Evolutionary conservation across 2,329 filamentous ascomycete genomes (phyloP), one percentile per base, ranked within the genome.

Genomic region (Sclerotinia subarctica): DNA sequence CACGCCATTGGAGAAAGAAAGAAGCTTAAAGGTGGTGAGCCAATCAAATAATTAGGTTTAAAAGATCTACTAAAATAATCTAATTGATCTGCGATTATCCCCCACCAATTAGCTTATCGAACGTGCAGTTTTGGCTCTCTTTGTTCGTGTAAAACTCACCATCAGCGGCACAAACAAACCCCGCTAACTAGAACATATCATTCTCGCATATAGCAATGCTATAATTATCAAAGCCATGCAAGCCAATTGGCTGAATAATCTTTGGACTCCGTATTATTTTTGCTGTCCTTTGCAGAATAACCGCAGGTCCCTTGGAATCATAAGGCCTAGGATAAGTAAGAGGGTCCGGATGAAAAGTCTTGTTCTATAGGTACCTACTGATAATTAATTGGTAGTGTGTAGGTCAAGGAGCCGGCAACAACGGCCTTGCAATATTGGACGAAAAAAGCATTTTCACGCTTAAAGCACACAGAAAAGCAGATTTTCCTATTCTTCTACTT

Each of bases 341-440:
- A n/a, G 53, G 53, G n/a, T 35, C 29, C 53, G 3, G 5, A n/a
- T n/a, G n/a, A n/a, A n/a, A n/a, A n/a, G n/a, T n/a, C n/a, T n/a
- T n/a, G n/a, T n/a, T n/a, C n/a, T n/a, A n/a, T n/a, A n/a, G n/a
- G n/a, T n/a, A n/a, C n/a, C n/a, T n/a, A n/a, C n/a, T n/a, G n/a
- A n/a, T n/a, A 21, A 29, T 56, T 17, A 24, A 32, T 10, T 38
- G 53, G 21, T 10, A 24, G 52, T 11, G 4, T 10, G 53, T 17
- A 56, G 54, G 32, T 42, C 54, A 42, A 57, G 32, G 32, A 57
- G 54, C 54, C 54, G 32, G 54, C 32, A 57, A 26, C 54, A 57
- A 57, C 54, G 54, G 54, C 54, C 54, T 35, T 42, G 54, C 35
- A 24, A 57, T 1, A 24, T 57, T n/a, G 32, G 32, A 42, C 7